Evolutionary conservation across 73 alveolate species (phyloP).

Genomic region (Tetrahymena malaccensis): DNA sequence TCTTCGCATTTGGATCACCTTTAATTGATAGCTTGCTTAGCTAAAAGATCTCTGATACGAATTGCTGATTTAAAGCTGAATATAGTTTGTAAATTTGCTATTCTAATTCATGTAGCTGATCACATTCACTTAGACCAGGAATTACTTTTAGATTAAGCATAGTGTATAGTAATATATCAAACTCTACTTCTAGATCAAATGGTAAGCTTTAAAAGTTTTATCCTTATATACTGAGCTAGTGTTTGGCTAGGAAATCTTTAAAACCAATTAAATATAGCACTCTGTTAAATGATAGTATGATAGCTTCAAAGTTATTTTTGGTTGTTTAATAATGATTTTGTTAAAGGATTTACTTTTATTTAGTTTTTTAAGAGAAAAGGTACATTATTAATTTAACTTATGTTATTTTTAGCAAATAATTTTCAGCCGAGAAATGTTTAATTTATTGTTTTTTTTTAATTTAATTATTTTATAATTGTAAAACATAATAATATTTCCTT

Average conservation of each 20-base stretch:
- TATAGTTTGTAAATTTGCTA: neutral
- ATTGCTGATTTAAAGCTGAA: neutral
- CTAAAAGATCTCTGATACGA: neutral
- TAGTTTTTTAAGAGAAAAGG: neutral
- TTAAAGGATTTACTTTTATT: too few relatives aligned
- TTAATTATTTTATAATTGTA: too few relatives aligned
- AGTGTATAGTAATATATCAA: neutral
- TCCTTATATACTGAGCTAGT: neutral
- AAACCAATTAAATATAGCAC: neutral
- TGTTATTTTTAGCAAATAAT: too few relatives aligned
- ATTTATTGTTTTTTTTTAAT: too few relatives aligned
- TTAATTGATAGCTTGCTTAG: neutral
- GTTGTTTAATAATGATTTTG: neutral
- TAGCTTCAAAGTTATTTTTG: neutral
- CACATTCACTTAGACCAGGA: neutral
- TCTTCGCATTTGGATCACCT: neutral
- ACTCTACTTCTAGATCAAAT: neutral
- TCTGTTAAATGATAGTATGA: neutral
- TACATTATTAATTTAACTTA: too few relatives aligned
- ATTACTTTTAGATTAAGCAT: neutral
- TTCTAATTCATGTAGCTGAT: neutral
- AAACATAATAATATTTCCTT: too few relatives aligned
- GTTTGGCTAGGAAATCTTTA: neutral
- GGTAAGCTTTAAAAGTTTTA: neutral
- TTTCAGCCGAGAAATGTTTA: too few relatives aligned